A percentile compares a stretch with the other conserved stretches of the same genome.
These are phyloP conservation scores for Colletotrichum sojae DNA, from an alignment of 2,329 filamentous ascomycete genomes.

Conservation along the genomic window DNA sequence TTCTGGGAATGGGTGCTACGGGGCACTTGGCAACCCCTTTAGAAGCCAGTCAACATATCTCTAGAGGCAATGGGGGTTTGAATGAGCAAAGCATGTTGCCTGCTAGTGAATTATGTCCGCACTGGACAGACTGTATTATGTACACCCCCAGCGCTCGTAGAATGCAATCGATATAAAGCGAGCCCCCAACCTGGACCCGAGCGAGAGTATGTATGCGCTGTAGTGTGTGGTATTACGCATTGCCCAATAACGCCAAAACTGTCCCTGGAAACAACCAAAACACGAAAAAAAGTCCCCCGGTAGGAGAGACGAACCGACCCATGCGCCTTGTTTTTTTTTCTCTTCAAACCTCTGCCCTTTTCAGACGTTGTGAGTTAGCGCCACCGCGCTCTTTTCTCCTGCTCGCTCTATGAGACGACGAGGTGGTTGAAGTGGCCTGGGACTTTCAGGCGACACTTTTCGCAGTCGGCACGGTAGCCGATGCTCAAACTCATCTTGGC, in stretches of 20 bases:
- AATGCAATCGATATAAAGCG: constrained; percentile 5
- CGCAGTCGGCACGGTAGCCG: constrained; percentile 83
- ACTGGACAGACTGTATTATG: constrained; percentile 26
- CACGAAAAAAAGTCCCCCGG: not conserved
- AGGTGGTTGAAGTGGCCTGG: constrained; percentile 88
- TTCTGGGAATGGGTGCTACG: no score
- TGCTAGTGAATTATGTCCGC: constrained; percentile 25
- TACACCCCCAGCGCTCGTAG: not conserved
- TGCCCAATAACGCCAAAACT: constrained; percentile 4
- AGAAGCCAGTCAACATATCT: no score
- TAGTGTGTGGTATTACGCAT: constrained; percentile 29
- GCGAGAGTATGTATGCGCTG: constrained; percentile 35
- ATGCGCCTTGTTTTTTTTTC: not conserved
- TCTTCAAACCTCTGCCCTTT: no score
- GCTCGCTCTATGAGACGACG: constrained; percentile 70
- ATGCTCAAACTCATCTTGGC: constrained; percentile 83
- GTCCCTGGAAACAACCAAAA: constrained; percentile 5
- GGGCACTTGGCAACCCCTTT: no score
- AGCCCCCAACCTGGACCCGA: constrained; percentile 10
- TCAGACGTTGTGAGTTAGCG: no score
- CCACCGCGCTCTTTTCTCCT: no score
- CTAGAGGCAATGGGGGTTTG: no score
- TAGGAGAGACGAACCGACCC: not conserved
- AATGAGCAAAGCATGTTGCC: not conserved
- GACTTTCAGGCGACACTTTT: constrained; percentile 81